Evolutionary conservation across 164 flowering plant genomes (phyloP), one percentile per base, ranked within the genome.

Genomic region (Santalum album): DNA sequence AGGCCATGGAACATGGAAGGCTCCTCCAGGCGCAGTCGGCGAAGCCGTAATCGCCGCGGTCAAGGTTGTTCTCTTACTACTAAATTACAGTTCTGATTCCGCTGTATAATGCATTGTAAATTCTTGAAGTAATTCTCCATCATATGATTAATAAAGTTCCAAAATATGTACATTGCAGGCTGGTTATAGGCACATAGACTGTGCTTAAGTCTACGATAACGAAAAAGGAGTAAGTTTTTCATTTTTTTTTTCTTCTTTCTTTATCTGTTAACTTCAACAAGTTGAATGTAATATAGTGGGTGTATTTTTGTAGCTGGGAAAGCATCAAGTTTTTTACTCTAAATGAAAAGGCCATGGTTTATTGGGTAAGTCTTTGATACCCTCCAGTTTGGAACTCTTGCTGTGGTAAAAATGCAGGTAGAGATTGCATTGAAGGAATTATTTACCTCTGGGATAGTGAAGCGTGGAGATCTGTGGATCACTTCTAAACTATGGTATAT

Each of bases 401-500:
- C 34, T 29, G 34, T 9, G 4, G 34, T 29, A 29, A 29, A 11
- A 19, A 25, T 60, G 61, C 64, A 80, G 82, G 62, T 80, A 19
- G 82, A 82, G 21, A 54, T 26, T 15, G 82, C 80, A 32, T 47
- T 80, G 58, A 75, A 78, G 53, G 61, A 73, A 49, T 49, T 78
- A 19, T 70, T 78, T 60, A 53, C 64, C 14, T 36, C 61, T 23
- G 81, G 79, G n/a, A 61, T 67, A 4, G 75, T 75, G 35, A 72
- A 75, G 47, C 82, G 82, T 15, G 52, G 38, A 19, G 81, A 80
- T 34, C 50, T 80, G 29, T 78, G 79, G 69, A 70, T 81, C 65
- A 81, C 86, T 11, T 81, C 81, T 25, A 81, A 81, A 65, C 62
- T 81, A 12, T 78, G 82, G 82, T 75, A 61, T n/a, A 15, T 48